Evolutionary conservation across 2,329 filamentous ascomycete species (phyloP).

Genomic region (Aurifilum marmelostoma): DNA sequence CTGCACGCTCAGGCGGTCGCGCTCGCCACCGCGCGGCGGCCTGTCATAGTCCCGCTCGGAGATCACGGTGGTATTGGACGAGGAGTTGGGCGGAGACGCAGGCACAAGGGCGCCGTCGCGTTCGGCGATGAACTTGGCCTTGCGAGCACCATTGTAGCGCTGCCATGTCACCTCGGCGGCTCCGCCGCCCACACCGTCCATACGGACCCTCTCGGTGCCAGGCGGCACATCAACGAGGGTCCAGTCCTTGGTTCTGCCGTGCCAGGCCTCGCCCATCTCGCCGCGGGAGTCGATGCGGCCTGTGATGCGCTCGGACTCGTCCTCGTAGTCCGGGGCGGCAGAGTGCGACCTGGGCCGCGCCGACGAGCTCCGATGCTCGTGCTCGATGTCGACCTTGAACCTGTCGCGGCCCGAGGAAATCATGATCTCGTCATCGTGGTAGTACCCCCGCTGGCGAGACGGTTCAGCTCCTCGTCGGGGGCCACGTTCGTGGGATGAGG

Average conservation of each 20-base stretch:
- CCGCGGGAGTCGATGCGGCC: constrained; percentile 61
- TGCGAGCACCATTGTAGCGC: constrained; percentile 75
- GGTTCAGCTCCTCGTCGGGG: constrained; percentile 32
- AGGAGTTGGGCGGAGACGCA: constrained; percentile 41
- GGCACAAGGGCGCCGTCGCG: constrained; percentile 42
- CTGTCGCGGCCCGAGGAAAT: constrained; percentile 61
- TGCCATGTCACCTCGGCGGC: constrained; percentile 78
- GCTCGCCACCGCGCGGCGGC: constrained; percentile 37
- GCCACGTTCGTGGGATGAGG: constrained; percentile 40
- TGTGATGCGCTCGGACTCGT: constrained; percentile 67
- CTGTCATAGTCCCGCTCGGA: constrained; percentile 35
- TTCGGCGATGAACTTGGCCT: constrained; percentile 74
- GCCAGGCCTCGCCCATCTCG: constrained; percentile 72
- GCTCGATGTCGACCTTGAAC: constrained; percentile 49
- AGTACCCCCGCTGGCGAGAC: constrained; percentile 48
- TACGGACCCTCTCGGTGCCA: constrained; percentile 77
- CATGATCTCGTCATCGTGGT: constrained; percentile 67
- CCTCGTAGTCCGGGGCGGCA: constrained; percentile 59
- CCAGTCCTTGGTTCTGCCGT: constrained; percentile 78
- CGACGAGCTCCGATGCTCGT: constrained; percentile 38
- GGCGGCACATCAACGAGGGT: constrained; percentile 82
- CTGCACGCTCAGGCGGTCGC: constrained; percentile 49
- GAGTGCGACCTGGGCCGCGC: constrained; percentile 56
- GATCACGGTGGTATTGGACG: constrained; percentile 33
- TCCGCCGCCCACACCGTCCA: constrained; percentile 79